Percentiles rank a stretch among this genome's conserved stretches.
These are phyloP conservation scores for Massarina eburnea DNA, from an alignment of 2,329 filamentous ascomycete genomes.

Conservation along the genomic window DNA sequence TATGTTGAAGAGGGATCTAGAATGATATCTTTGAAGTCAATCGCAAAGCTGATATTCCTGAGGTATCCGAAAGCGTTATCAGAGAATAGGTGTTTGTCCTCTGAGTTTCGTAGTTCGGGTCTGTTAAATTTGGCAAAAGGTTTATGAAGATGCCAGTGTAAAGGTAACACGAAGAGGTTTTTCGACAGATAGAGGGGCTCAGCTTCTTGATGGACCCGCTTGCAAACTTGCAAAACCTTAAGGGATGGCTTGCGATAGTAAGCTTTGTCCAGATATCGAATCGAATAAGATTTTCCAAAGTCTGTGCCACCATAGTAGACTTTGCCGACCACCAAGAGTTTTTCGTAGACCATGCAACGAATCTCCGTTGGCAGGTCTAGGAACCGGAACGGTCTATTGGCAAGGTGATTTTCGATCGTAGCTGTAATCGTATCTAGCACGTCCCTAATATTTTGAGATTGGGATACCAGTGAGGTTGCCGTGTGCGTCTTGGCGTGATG, in stretches of 20 bases:
- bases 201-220: slow-evolving; percentile 12
- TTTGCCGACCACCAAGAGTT: slow-evolving; percentile 18
- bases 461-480: too few relatives aligned
- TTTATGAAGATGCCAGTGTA: slow-evolving; percentile 1
- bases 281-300: slow-evolving; percentile 3
- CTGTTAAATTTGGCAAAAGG: slow-evolving; percentile 1
- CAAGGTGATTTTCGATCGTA: background rate
- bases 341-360: slow-evolving; percentile 14
- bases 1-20: background rate
- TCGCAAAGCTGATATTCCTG: background rate
- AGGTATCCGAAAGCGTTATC: background rate
- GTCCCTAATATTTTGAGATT: too few relatives aligned
- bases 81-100: background rate
- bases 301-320: slow-evolving; percentile 11
- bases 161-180: slow-evolving; percentile 18
- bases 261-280: slow-evolving; percentile 1
- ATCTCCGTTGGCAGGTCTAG: slow-evolving; percentile 16
- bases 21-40: background rate
- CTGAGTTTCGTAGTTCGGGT: background rate
- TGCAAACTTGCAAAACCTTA: slow-evolving; percentile 16
- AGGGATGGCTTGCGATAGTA: slow-evolving; percentile 7
- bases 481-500: background rate
- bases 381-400: slow-evolving; percentile 19
- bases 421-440: too few relatives aligned
- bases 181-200: slow-evolving; percentile 17